These are phyloP conservation scores for Pecoramyces ruminantium DNA, from an alignment of 192 early-diverging fungal species.

Conservation along the genomic window DNA sequence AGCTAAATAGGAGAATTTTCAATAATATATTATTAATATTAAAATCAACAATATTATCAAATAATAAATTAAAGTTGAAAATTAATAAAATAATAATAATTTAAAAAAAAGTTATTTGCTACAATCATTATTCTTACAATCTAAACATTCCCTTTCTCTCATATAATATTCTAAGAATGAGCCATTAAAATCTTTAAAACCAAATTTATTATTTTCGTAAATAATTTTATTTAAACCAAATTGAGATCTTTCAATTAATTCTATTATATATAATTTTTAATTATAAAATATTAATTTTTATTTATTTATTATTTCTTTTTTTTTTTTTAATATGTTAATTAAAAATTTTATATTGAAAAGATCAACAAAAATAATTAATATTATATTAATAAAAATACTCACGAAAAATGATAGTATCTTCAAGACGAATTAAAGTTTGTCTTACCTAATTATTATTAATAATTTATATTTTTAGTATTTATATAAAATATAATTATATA, in stretches of 20 bases:
- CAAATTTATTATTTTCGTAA: conserved; percentile 50
- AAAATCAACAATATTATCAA: too few relatives aligned
- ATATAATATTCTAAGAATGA: conserved; percentile 84
- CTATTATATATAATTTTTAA: conserved; percentile 16
- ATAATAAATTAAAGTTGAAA: too few relatives aligned
- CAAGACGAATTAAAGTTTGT: conserved; percentile 62
- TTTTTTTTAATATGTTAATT: neutral
- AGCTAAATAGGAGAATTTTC: too few relatives aligned
- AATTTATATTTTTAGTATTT: too few relatives aligned
- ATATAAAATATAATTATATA: too few relatives aligned
- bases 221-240: conserved; percentile 69
- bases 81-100: too few relatives aligned
- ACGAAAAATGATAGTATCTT: conserved; percentile 90
- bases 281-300: neutral
- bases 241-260: conserved; percentile 84
- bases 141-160: conserved; percentile 77
- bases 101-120: too few relatives aligned
- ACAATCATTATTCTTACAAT: conserved; percentile 36
- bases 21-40: too few relatives aligned
- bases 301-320: too few relatives aligned
- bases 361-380: too few relatives aligned
- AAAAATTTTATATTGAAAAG: neutral
- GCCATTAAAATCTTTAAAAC: conserved; percentile 44
- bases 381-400: conserved; percentile 7
- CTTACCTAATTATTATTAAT: conserved; percentile 9